phyloP scores from a whole-genome alignment of 345 rosid species.

The Dipteronia dyeriana region DNA sequence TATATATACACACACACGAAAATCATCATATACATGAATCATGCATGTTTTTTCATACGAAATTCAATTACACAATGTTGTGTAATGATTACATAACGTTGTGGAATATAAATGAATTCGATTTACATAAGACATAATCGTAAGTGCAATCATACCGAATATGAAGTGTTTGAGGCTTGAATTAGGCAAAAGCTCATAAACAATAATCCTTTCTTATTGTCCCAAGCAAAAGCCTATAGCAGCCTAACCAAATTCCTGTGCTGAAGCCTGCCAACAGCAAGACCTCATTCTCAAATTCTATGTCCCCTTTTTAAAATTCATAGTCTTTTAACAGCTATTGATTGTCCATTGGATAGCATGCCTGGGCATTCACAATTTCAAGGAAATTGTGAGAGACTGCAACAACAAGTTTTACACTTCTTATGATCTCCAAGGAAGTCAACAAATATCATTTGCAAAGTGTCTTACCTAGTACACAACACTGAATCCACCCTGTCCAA shows the following conservation, averaged over 20 bases:
- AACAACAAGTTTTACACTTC: too few species aligned
- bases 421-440: too few species aligned
- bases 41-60: too few species aligned
- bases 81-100: too few species aligned
- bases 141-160: conserved; percentile 22
- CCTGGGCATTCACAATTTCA: conserved; percentile 21
- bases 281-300: conserved; percentile 47
- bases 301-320: conserved; percentile 31
- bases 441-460: too few species aligned
- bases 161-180: conserved; percentile 33
- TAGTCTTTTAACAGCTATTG: conserved; percentile 40
- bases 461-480: too few species aligned
- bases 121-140: neutral
- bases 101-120: too few species aligned
- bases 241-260: conserved; percentile 43
- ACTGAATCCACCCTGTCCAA: too few species aligned
- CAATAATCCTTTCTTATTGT: conserved; percentile 32
- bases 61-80: too few species aligned
- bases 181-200: conserved; percentile 36
- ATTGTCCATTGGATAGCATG: conserved; percentile 26
- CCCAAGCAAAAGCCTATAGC: conserved; percentile 33
- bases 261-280: conserved; percentile 37
- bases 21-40: too few species aligned
- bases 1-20: too few species aligned
- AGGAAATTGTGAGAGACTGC: too few species aligned